These are phyloP conservation scores for Glycine soja DNA, from an alignment of 306 rosid species.

Conservation along the genomic window DNA sequence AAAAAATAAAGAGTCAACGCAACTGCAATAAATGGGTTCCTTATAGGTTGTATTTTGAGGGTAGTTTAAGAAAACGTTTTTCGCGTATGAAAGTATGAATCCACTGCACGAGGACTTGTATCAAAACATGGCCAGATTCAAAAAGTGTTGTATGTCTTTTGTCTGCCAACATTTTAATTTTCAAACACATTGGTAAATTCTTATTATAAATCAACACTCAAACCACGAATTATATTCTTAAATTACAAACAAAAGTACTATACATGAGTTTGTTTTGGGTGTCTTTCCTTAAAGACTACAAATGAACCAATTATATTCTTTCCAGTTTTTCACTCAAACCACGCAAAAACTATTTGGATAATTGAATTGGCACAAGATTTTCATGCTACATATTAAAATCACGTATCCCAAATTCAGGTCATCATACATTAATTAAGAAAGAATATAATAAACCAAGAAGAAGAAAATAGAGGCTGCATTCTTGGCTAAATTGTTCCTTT, in stretches of 20 bases:
- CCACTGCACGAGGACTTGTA: conserved; percentile 31
- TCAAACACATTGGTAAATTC: neutral
- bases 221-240: no score
- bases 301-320: neutral
- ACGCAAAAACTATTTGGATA: neutral
- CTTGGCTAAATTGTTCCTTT: neutral
- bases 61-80: neutral
- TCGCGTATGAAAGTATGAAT: conserved; percentile 5
- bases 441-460: neutral
- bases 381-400: neutral
- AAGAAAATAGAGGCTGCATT: neutral
- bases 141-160: neutral
- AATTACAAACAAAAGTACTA: neutral
- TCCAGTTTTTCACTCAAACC: no score
- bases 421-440: neutral
- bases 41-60: neutral
- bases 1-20: conserved; percentile 23
- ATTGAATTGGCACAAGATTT: conserved; percentile 3
- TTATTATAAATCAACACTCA: conserved; percentile 24
- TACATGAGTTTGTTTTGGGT: neutral
- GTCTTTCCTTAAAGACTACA: conserved; percentile 1
- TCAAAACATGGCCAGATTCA: conserved; percentile 27
- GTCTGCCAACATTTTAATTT: conserved; percentile 35
- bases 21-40: conserved; percentile 10
- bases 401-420: conserved; percentile 6